These are phyloP conservation scores for Pseudozyma flocculosa DNA, from an alignment of 1,284 basidiomycete genomes.

Conservation along the genomic window DNA sequence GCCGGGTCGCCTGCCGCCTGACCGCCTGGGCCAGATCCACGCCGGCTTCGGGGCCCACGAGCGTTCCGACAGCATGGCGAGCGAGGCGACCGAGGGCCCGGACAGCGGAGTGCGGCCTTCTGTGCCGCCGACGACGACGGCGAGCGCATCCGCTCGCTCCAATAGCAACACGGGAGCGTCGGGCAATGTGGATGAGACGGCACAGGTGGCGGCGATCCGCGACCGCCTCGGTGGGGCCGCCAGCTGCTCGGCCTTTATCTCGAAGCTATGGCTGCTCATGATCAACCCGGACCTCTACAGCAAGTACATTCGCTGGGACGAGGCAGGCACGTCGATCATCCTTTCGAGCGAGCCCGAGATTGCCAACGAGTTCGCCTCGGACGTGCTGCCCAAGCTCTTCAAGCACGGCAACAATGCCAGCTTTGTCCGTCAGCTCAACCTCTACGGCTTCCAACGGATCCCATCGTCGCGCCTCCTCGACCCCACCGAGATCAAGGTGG, in stretches of 20 bases:
- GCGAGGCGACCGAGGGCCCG: slow-evolving; percentile 26
- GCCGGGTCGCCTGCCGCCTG: no score
- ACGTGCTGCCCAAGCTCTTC: slow-evolving; percentile 53
- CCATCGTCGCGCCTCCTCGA: slow-evolving; percentile 52
- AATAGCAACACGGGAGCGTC: slow-evolving; percentile 30
- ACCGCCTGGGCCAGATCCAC: no score
- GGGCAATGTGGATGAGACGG: slow-evolving; percentile 44
- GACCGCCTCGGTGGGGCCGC: slow-evolving; percentile 55
- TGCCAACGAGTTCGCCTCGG: slow-evolving; percentile 53
- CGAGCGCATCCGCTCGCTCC: slow-evolving; percentile 2
- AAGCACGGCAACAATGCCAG: slow-evolving; percentile 58
- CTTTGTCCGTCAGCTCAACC: slow-evolving; percentile 56
- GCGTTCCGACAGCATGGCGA: slow-evolving; percentile 39
- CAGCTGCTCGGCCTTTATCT: slow-evolving; percentile 57
- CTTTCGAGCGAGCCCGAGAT: slow-evolving; percentile 52
- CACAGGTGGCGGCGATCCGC: slow-evolving; percentile 54
- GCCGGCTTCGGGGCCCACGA: slow-evolving; percentile 13
- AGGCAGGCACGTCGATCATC: slow-evolving; percentile 54
- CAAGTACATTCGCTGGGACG: slow-evolving; percentile 52
- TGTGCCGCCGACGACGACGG: slow-evolving; percentile 5
- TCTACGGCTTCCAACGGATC: slow-evolving; percentile 57
- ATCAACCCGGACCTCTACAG: slow-evolving; percentile 51
- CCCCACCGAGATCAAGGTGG: slow-evolving; percentile 45
- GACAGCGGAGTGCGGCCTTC: background rate
- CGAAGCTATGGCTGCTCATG: slow-evolving; percentile 58